phyloP scores from a whole-genome alignment of 768 basidiomycete species.

The Dictyophora rubrovolvata region DNA sequence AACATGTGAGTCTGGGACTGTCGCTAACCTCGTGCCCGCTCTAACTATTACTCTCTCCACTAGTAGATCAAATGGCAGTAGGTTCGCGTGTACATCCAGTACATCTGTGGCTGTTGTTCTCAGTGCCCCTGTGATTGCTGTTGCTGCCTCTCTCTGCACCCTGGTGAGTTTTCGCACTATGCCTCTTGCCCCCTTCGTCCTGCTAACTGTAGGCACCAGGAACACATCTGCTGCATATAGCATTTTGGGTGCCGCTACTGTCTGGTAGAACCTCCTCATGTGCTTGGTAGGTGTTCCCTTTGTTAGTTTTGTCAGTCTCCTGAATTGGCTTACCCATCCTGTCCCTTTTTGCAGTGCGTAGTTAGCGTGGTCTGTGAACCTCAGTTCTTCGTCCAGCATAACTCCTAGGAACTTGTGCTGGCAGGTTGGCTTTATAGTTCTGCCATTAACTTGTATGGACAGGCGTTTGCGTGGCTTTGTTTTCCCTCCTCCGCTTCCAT shows the following conservation, averaged over 20 bases:
- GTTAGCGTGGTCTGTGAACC: constrained; percentile 2
- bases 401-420: constrained; percentile 3
- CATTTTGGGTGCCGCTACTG: constrained; percentile 16
- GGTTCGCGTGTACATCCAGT: constrained; percentile 2
- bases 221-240: constrained; percentile 17
- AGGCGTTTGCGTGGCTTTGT: too few species aligned
- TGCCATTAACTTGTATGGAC: too few species aligned
- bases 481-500: not conserved
- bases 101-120: constrained; percentile 10
- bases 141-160: constrained; percentile 14
- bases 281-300: constrained; percentile 1
- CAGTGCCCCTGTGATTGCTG: constrained; percentile 14
- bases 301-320: not conserved
- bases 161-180: not conserved
- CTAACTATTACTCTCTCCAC: constrained; percentile 3
- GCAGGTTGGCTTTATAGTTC: not conserved
- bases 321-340: not conserved
- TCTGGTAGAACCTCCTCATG: constrained; percentile 11
- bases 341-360: constrained; percentile 1
- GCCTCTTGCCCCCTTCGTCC: not conserved
- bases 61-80: constrained; percentile 5
- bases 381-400: constrained; percentile 2
- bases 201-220: fast-evolving
- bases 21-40: constrained; percentile 3
- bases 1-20: constrained; percentile 12